Evolutionary conservation across 2,329 filamentous ascomycete genomes (phyloP).

Genomic region (Didymella segeticola): DNA sequence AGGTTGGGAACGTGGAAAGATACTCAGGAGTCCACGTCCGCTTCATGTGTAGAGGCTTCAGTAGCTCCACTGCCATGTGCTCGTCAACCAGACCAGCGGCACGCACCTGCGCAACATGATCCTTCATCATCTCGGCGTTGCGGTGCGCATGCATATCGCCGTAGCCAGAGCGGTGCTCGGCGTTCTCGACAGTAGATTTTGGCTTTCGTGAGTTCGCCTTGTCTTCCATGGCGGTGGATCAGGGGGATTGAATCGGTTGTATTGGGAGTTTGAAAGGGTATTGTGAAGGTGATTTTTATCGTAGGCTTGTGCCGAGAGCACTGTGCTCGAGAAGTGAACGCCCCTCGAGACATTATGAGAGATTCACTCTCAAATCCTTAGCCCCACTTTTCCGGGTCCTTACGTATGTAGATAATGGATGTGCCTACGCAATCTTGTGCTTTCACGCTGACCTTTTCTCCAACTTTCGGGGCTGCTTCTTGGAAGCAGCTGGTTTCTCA

Average conservation of each 20-base stretch:
- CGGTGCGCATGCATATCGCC: constrained; percentile 27
- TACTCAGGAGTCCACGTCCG: constrained; percentile 22
- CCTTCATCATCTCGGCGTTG: constrained; percentile 21
- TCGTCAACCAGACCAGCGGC: constrained; percentile 16
- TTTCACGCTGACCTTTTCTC: constrained; percentile 13
- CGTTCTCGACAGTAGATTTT: neutral
- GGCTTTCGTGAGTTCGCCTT: neutral
- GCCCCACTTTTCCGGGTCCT: neutral
- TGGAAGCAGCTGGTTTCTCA: neutral
- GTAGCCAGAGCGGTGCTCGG: constrained; percentile 16
- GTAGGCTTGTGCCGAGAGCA: neutral
- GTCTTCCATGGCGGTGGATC: neutral
- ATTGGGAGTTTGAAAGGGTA: neutral
- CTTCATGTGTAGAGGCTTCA: constrained; percentile 15
- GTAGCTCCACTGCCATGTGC: constrained; percentile 19
- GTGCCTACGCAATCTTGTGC: neutral
- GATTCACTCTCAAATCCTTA: neutral
- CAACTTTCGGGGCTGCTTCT: constrained; percentile 22
- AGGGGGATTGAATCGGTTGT: neutral
- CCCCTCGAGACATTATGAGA: neutral
- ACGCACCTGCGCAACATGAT: constrained; percentile 17
- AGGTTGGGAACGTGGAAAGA: constrained; percentile 17
- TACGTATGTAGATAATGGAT: neutral
- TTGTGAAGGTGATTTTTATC: neutral
- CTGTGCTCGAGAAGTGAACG: neutral